Percentiles rank a stretch among this genome's conserved stretches.
Conservation (phyloP, 2,329 filamentous ascomycete genomes). For the Phyllosticta citrichinensis region DNA sequence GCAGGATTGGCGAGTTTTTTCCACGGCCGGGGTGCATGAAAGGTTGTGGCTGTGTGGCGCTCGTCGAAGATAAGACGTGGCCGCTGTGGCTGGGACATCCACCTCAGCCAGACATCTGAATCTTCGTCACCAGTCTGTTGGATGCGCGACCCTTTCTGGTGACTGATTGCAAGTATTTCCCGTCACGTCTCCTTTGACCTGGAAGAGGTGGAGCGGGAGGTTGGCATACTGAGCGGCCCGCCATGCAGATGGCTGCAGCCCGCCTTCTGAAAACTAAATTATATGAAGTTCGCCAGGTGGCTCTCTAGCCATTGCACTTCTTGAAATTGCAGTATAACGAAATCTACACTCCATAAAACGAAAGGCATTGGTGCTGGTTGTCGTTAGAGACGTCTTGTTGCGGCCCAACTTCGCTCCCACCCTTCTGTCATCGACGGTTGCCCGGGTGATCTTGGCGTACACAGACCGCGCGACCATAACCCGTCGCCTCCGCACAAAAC, state of each 20-base stretch:
- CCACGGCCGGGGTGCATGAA: background rate
- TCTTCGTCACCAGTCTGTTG: no score
- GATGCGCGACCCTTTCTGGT: background rate
- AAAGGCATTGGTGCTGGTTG: background rate
- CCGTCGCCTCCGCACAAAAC: background rate
- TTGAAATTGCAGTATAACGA: background rate
- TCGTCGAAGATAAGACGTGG: background rate
- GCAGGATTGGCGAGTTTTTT: background rate
- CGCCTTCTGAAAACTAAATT: background rate
- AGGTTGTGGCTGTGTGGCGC: background rate
- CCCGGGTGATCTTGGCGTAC: background rate
- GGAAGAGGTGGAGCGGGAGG: background rate
- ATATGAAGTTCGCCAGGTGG: background rate
- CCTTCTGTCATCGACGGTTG: background rate
- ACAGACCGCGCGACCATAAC: background rate
- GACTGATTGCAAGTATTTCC: background rate
- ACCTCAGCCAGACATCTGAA: background rate
- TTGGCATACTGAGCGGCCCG: background rate
- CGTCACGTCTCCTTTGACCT: background rate
- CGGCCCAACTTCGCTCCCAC: background rate
- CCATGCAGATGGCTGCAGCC: background rate
- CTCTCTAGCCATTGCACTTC: background rate
- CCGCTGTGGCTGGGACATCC: background rate
- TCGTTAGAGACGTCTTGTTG: background rate
- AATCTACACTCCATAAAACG: background rate